Conservation (phyloP, 305 asterid species). For the Fraxinus greggii region DNA sequence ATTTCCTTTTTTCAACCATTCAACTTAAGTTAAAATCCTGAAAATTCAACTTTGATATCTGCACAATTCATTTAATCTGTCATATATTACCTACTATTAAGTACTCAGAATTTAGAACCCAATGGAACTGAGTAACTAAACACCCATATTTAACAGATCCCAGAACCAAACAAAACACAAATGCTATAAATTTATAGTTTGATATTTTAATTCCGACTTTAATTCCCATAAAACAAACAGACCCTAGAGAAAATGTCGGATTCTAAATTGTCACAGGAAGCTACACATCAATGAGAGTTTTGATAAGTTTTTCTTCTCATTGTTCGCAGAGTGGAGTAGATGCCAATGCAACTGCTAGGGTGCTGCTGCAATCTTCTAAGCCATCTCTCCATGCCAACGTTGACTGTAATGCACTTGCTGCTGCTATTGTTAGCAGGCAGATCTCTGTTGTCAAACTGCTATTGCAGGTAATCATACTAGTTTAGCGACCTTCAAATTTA, state of each 20-base stretch:
- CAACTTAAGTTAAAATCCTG: not conserved
- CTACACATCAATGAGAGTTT: not conserved
- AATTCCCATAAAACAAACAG: not conserved
- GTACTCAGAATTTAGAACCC: not conserved
- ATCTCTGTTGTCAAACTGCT: constrained; percentile 53
- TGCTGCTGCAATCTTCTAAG: constrained; percentile 65
- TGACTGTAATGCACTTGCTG: constrained; percentile 65
- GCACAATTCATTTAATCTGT: not conserved
- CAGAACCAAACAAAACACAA: not conserved
- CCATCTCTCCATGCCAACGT: constrained; percentile 72
- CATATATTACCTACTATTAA: not conserved
- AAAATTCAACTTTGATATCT: not conserved
- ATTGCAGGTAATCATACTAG: constrained; percentile 41
- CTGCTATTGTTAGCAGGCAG: constrained; percentile 65
- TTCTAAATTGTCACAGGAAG: not conserved
- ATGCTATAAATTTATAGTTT: not conserved
- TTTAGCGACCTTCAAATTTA: not conserved
- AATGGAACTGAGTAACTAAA: not conserved
- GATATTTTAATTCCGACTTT: not conserved
- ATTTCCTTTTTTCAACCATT: not conserved
- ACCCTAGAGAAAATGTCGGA: not conserved
- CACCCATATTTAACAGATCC: not conserved
- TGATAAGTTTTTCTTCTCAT: constrained; percentile 8
- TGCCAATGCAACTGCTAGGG: constrained; percentile 59
- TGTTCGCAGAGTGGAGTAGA: constrained; percentile 60